phyloP scores from a whole-genome alignment of 2,329 filamentous ascomycete species.

The Fusarium praegraminearum region DNA sequence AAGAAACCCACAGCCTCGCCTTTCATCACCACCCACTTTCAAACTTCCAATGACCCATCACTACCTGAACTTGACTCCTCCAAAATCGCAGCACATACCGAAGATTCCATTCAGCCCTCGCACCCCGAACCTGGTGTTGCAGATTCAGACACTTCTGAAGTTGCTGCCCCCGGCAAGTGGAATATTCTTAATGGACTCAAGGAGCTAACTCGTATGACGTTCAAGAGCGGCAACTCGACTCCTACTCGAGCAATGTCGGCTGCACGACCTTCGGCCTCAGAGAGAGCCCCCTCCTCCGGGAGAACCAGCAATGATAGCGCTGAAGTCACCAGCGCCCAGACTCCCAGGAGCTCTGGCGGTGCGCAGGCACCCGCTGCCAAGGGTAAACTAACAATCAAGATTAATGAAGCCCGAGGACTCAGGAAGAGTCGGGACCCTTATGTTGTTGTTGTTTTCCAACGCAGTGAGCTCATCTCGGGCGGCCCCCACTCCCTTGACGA shows the following conservation, averaged over 20 bases:
- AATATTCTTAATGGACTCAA: conserved; percentile 76
- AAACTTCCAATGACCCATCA: conserved; percentile 43
- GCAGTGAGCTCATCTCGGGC: conserved; percentile 94
- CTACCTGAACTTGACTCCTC: conserved; percentile 38
- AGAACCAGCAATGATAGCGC: conserved; percentile 57
- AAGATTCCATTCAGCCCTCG: conserved; percentile 39
- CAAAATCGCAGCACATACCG: conserved; percentile 34
- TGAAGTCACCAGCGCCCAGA: conserved; percentile 65
- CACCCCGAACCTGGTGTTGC: conserved; percentile 61
- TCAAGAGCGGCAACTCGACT: conserved; percentile 93
- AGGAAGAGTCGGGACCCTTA: conserved; percentile 89
- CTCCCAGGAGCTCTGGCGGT: conserved; percentile 60
- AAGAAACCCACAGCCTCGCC: conserved; percentile 42
- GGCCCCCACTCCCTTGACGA: conserved; percentile 77
- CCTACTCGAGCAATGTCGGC: conserved; percentile 87
- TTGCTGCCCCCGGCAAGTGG: conserved; percentile 63
- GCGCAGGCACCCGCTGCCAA: conserved; percentile 78
- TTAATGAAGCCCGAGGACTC: conserved; percentile 85
- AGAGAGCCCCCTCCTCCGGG: conserved; percentile 54
- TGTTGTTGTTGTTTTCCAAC: conserved; percentile 95
- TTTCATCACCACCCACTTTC: conserved; percentile 48
- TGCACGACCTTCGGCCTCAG: conserved; percentile 64
- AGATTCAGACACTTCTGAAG: conserved; percentile 59
- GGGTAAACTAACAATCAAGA: conserved; percentile 90
- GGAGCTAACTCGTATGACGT: conserved; percentile 86